A percentile compares a stretch with the other conserved stretches of the same genome.
phyloP scores from a whole-genome alignment of 2,329 filamentous ascomycete species.

The Sphaerulina populicola region DNA sequence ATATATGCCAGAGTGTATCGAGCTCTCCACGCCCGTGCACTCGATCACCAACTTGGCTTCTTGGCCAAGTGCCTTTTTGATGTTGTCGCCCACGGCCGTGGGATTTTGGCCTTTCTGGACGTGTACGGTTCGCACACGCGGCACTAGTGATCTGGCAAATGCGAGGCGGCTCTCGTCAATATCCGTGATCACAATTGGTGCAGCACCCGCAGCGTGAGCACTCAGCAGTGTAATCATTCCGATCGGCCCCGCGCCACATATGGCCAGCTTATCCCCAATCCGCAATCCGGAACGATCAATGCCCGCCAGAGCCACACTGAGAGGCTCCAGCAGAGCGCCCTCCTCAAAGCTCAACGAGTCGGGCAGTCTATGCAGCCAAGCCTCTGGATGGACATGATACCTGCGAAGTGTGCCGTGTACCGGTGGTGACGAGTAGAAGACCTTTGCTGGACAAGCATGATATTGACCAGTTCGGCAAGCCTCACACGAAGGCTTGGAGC shows the following conservation, averaged over 20 bases:
- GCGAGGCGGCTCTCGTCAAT: conserved; percentile 37
- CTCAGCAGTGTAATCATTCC: conserved; percentile 36
- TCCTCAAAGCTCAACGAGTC: conserved; percentile 36
- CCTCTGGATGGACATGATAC: conserved; percentile 29
- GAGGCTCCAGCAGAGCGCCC: conserved; percentile 43
- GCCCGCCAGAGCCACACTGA: conserved; percentile 42
- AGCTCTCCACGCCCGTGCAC: conserved; percentile 32
- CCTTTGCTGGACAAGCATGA: conserved; percentile 26
- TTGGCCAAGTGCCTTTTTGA: conserved; percentile 30
- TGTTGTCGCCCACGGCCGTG: conserved; percentile 33
- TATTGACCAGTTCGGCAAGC: conserved; percentile 29
- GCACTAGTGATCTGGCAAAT: conserved; percentile 33
- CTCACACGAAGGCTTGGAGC: conserved; percentile 26
- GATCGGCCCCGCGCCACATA: conserved; percentile 35
- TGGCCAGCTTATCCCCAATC: conserved; percentile 35
- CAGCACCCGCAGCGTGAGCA: conserved; percentile 40
- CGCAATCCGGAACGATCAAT: conserved; percentile 36
- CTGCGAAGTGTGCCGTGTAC: conserved; percentile 27
- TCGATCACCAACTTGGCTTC: conserved; percentile 32
- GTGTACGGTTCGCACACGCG: conserved; percentile 33
- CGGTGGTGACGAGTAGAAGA: conserved; percentile 30
- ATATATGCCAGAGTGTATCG: conserved; percentile 29
- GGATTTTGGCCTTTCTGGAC: conserved; percentile 33
- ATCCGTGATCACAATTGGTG: conserved; percentile 40
- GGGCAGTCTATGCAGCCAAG: conserved; percentile 33